A percentile compares a stretch with the other conserved stretches of the same genome.
These are phyloP conservation scores for Nectriaceae sp. DNA, from an alignment of 2,329 filamentous ascomycete genomes.

Conservation along the genomic window DNA sequence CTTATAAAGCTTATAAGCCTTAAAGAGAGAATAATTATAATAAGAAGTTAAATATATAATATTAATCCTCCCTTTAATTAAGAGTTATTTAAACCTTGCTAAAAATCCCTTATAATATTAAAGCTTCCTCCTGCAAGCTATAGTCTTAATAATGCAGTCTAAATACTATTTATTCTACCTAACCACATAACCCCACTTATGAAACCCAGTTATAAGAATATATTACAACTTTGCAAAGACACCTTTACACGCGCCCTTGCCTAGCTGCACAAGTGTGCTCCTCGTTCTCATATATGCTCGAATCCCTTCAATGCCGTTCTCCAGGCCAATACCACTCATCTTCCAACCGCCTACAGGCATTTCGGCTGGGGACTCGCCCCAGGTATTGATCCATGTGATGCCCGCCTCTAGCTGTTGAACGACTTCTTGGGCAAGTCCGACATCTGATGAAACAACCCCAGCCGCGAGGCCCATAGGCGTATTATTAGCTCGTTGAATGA, in stretches of 20 bases:
- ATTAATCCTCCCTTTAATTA: too few species aligned
- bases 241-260: slow-evolving; percentile 58
- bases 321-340: slow-evolving; percentile 81
- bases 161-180: neutral
- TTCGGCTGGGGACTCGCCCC: slow-evolving; percentile 89
- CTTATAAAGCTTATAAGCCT: neutral
- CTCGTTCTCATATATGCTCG: slow-evolving; percentile 85
- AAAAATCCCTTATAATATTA: too few species aligned
- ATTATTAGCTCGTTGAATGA: slow-evolving; percentile 71
- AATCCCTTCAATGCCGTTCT: slow-evolving; percentile 80
- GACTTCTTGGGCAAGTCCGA: slow-evolving; percentile 73
- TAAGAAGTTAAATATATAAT: neutral
- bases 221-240: slow-evolving; percentile 71
- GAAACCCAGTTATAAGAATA: neutral
- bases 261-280: slow-evolving; percentile 84
- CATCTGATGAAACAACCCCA: slow-evolving; percentile 77
- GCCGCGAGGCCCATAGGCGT: slow-evolving; percentile 80
- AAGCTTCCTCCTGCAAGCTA: too few species aligned
- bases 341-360: slow-evolving; percentile 96
- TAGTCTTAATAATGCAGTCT: neutral
- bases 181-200: neutral
- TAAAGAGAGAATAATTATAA: too few species aligned
- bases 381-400: slow-evolving; percentile 91
- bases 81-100: too few species aligned
- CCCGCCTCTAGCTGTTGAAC: slow-evolving; percentile 74